Evolutionary conservation across 139 green algal genomes (phyloP).

Genomic region (Ulvella scutata): DNA sequence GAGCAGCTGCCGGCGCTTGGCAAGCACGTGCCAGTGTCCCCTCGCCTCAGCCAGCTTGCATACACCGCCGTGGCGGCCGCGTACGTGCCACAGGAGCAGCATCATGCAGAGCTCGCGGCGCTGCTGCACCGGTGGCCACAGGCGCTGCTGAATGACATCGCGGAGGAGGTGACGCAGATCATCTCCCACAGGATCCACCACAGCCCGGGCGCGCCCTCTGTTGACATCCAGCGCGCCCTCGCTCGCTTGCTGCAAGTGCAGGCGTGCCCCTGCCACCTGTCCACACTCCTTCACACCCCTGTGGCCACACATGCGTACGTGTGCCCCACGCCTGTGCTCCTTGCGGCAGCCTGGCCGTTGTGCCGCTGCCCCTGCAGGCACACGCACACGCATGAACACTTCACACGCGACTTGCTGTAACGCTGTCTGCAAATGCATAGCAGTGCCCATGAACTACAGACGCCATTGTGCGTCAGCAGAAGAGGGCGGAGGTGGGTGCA

Average conservation of each 20-base stretch:
- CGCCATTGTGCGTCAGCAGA: too few relatives aligned
- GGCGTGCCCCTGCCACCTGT: background rate
- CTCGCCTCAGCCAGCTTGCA: slow-evolving; percentile 26
- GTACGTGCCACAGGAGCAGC: background rate
- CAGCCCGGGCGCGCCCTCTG: background rate
- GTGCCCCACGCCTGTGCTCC: background rate
- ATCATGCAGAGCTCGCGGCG: background rate
- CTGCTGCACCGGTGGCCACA: slow-evolving; percentile 5
- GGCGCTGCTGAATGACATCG: background rate
- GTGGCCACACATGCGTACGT: background rate
- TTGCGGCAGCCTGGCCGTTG: background rate
- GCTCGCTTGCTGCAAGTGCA: background rate
- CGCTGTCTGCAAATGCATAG: too few relatives aligned
- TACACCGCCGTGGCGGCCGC: background rate
- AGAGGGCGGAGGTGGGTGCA: too few relatives aligned
- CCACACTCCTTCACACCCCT: background rate
- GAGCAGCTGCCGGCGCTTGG: slow-evolving; percentile 59
- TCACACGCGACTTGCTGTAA: too few relatives aligned
- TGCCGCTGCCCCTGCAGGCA: too few relatives aligned
- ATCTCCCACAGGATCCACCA: background rate
- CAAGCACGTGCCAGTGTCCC: slow-evolving; percentile 53
- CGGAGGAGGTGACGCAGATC: background rate
- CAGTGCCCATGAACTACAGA: too few relatives aligned
- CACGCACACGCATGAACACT: too few relatives aligned
- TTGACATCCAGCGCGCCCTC: background rate